phyloP scores from a whole-genome alignment of 345 rosid species.

The Citrus sp. region DNA sequence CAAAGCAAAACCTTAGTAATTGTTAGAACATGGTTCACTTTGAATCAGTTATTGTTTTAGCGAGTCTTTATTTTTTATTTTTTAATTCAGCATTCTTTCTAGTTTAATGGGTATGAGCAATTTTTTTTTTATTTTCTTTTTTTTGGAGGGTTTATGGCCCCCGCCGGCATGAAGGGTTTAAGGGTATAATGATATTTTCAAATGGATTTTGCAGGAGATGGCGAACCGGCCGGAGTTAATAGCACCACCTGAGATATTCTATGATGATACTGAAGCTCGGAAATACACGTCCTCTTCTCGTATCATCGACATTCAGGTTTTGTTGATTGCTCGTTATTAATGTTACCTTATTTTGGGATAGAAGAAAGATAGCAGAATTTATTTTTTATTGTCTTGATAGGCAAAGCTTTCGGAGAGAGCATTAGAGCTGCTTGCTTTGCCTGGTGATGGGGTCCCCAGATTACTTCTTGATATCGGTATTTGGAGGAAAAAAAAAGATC shows the following conservation, averaged over 20 bases:
- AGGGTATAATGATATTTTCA: background rate
- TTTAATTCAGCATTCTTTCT: background rate
- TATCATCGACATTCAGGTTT: slow-evolving; percentile 90
- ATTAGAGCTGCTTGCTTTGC: slow-evolving; percentile 87
- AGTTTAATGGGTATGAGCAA: background rate
- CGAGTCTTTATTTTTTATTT: background rate
- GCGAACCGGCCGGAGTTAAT: slow-evolving; percentile 69
- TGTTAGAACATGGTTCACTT: background rate
- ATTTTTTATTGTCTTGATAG: slow-evolving; percentile 26
- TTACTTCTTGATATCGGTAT: slow-evolving; percentile 86
- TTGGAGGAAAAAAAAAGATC: too few species aligned
- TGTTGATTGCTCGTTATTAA: background rate
- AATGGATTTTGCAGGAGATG: slow-evolving; percentile 32
- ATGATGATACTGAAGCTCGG: slow-evolving; percentile 78
- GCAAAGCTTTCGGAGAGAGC: slow-evolving; percentile 90
- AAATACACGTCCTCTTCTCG: slow-evolving; percentile 94
- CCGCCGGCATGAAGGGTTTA: background rate
- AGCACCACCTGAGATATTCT: slow-evolving; percentile 97
- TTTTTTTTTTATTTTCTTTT: background rate
- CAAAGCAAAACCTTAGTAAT: too few species aligned
- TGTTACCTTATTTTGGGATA: background rate
- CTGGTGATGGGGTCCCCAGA: slow-evolving; percentile 74
- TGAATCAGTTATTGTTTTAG: background rate
- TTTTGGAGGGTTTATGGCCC: background rate
- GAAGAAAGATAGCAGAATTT: background rate